Evolutionary conservation across 352 stramenopile species (phyloP).

Genomic region (Saprolegnia diclina): DNA sequence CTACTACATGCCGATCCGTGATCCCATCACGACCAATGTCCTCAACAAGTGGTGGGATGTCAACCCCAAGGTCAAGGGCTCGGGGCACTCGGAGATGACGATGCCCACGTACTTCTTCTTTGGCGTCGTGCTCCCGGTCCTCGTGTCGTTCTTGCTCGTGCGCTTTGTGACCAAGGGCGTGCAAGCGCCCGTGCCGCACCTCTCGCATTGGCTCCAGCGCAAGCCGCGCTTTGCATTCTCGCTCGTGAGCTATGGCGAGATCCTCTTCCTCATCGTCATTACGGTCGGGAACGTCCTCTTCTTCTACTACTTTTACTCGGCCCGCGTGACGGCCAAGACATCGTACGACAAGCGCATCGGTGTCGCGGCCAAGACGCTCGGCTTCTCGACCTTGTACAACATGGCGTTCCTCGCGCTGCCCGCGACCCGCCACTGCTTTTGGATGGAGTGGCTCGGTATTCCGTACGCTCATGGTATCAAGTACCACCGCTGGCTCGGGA

Average conservation of each 20-base stretch:
- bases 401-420: conserved; percentile 62
- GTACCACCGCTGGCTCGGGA: conserved; percentile 48
- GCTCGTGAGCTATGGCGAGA: conserved; percentile 51
- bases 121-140: conserved; percentile 37
- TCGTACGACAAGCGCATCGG: background rate
- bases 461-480: conserved; percentile 52
- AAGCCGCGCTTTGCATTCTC: conserved; percentile 33
- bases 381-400: conserved; percentile 63
- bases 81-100: conserved; percentile 44
- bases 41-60: conserved; percentile 15
- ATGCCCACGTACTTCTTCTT: conserved; percentile 51
- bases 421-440: conserved; percentile 50
- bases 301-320: conserved; percentile 46
- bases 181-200: background rate
- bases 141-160: conserved; percentile 37
- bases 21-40: background rate
- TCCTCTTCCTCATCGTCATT: conserved; percentile 45
- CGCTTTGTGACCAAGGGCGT: conserved; percentile 33
- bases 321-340: conserved; percentile 14
- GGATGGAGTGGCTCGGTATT: conserved; percentile 66
- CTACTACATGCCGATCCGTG: background rate
- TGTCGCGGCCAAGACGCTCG: conserved; percentile 14
- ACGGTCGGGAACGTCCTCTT: conserved; percentile 48
- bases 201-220: conserved; percentile 38
- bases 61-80: conserved; percentile 23